Percentiles rank a stretch among this genome's conserved stretches.
Evolutionary conservation across 1,139 yeast genomes (phyloP).

Genomic region (Meyerozyma guilliermondii): DNA sequence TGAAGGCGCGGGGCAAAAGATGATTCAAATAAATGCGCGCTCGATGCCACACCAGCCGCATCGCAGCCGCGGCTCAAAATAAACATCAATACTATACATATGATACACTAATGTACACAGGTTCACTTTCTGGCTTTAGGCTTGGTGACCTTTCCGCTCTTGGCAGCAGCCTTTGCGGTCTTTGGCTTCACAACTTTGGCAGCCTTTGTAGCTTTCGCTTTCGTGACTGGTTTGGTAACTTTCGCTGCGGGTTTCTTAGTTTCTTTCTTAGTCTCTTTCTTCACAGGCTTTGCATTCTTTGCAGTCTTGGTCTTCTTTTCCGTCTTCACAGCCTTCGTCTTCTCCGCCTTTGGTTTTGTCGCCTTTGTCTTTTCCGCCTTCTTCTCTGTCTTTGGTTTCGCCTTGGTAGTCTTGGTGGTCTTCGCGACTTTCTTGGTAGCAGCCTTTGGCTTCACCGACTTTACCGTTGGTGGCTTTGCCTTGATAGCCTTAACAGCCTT

Average conservation of each 20-base stretch:
- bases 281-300: slow-evolving; percentile 13
- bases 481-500: slow-evolving; percentile 4
- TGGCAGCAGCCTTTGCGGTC: slow-evolving; percentile 11
- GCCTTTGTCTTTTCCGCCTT: slow-evolving; percentile 7
- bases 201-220: slow-evolving; percentile 11
- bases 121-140: slow-evolving; percentile 11
- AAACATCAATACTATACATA: slow-evolving; percentile 1
- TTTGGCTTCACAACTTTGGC: slow-evolving; percentile 13
- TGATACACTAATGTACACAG: slow-evolving; percentile 1
- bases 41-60: no score
- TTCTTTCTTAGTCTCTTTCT: slow-evolving; percentile 15
- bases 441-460: slow-evolving; percentile 8
- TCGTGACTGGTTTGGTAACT: no score
- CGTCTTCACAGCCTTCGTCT: slow-evolving; percentile 7
- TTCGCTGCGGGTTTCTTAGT: slow-evolving; percentile 1
- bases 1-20: no score
- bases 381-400: slow-evolving; percentile 6
- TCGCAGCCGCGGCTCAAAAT: background rate
- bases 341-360: slow-evolving; percentile 9
- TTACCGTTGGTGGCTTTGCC: no score
- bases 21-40: no score
- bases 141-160: slow-evolving; percentile 7
- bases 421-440: slow-evolving; percentile 8
- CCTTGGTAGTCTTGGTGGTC: slow-evolving; percentile 11
- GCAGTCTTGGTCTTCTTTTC: slow-evolving; percentile 10